Percentiles rank a stretch among this genome's conserved stretches.
These are phyloP conservation scores for Extremus antarcticus DNA, from an alignment of 495 filamentous ascomycete genomes.

Conservation along the genomic window DNA sequence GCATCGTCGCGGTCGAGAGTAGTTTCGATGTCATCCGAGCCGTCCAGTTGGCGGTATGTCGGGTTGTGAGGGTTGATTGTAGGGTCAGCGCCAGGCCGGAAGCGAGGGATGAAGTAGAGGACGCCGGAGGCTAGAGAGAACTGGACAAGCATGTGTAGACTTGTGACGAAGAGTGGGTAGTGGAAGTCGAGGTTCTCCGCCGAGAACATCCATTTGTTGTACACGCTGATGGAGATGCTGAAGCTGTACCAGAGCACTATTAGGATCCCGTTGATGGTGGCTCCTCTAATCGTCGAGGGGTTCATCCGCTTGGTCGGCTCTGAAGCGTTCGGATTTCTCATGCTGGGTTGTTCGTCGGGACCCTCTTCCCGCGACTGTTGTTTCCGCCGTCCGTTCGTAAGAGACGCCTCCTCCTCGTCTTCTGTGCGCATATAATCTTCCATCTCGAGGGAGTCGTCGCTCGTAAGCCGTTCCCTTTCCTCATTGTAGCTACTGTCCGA, in stretches of 20 bases:
- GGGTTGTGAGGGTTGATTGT: conserved; percentile 27
- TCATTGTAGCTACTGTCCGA: neutral
- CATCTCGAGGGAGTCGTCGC: conserved; percentile 36
- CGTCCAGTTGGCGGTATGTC: conserved; percentile 36
- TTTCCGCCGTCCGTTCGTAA: conserved; percentile 62
- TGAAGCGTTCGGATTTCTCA: too few species aligned
- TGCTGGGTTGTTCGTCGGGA: conserved; percentile 43
- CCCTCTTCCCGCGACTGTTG: conserved; percentile 50
- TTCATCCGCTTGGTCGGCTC: too few species aligned
- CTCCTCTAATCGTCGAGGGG: too few species aligned
- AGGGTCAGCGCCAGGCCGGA: conserved; percentile 54
- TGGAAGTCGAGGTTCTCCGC: conserved; percentile 75
- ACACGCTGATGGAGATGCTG: conserved; percentile 89
- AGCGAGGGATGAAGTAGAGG: conserved; percentile 69
- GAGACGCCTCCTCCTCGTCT: conserved; percentile 71
- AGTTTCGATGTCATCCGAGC: conserved; percentile 12
- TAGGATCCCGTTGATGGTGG: conserved; percentile 57
- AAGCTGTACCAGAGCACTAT: conserved; percentile 83
- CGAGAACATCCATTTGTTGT: conserved; percentile 99
- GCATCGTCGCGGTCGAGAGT: neutral
- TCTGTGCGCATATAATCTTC: conserved; percentile 45
- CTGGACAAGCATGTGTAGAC: conserved; percentile 92
- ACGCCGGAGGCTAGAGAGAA: conserved; percentile 72
- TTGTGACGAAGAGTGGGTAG: conserved; percentile 92
- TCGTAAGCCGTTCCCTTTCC: neutral